A percentile compares a stretch with the other conserved stretches of the same genome.
Evolutionary conservation across 768 basidiomycete genomes (phyloP).

Genomic region (Pulveroboletus sp.): DNA sequence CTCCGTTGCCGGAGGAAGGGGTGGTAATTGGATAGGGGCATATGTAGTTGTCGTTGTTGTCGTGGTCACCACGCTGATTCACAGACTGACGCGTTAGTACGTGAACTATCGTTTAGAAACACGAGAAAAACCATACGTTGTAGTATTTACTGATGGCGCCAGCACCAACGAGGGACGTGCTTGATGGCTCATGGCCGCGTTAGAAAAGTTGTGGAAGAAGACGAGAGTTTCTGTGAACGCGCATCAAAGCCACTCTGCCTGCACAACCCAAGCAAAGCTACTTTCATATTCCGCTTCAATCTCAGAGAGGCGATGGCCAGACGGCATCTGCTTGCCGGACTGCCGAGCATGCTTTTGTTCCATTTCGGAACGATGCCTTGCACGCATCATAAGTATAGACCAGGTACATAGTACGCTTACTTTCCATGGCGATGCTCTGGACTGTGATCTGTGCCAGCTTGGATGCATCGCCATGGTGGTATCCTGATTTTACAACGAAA

Average conservation of each 20-base stretch:
- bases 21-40: constrained; percentile 81
- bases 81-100: constrained; percentile 23
- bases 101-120: not conserved
- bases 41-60: constrained; percentile 89
- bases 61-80: constrained; percentile 78
- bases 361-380: no score
- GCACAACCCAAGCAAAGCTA: constrained; percentile 28
- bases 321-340: constrained; percentile 22
- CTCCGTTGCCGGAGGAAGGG: constrained; percentile 64
- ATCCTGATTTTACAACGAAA: no score
- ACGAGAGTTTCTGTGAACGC: constrained; percentile 25
- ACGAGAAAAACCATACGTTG: constrained; percentile 55
- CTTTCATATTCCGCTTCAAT: constrained; percentile 26
- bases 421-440: no score
- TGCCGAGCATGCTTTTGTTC: constrained; percentile 18
- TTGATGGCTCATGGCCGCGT: constrained; percentile 54
- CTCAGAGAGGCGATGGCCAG: constrained; percentile 9
- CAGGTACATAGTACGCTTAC: no score
- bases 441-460: no score
- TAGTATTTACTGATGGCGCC: constrained; percentile 81
- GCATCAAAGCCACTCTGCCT: constrained; percentile 33
- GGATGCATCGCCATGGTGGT: no score
- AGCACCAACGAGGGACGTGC: constrained; percentile 68
- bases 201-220: constrained; percentile 26
- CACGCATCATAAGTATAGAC: no score